These are phyloP conservation scores for Colletotrichum shisoi DNA, from an alignment of 2,329 filamentous ascomycete species.

Conservation along the genomic window DNA sequence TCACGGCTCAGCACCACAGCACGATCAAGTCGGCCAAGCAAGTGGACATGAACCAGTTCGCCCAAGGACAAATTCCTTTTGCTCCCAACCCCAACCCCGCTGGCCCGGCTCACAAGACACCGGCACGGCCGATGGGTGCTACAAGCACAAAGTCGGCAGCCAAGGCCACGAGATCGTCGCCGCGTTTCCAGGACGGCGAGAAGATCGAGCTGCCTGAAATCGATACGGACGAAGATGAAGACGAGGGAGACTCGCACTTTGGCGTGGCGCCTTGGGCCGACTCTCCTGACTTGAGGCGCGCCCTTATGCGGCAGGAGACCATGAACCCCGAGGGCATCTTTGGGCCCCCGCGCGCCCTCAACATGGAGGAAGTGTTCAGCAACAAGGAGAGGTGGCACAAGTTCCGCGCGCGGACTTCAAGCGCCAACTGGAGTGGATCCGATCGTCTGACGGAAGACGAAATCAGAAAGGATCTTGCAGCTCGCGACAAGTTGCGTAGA, in stretches of 20 bases:
- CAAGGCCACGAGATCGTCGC: slow-evolving; percentile 74
- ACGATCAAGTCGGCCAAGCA: slow-evolving; percentile 72
- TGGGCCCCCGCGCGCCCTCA: slow-evolving; percentile 83
- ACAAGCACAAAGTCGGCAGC: slow-evolving; percentile 62
- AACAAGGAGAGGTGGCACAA: slow-evolving; percentile 85
- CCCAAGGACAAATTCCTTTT: slow-evolving; percentile 89
- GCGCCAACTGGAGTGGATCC: slow-evolving; percentile 88
- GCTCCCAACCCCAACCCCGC: slow-evolving; percentile 71
- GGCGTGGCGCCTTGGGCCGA: slow-evolving; percentile 84
- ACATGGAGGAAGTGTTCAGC: slow-evolving; percentile 96
- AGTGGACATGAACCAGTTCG: slow-evolving; percentile 85
- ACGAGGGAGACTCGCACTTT: slow-evolving; percentile 61
- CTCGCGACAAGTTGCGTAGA: slow-evolving; percentile 77
- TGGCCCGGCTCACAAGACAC: slow-evolving; percentile 71
- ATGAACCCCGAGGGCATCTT: slow-evolving; percentile 88
- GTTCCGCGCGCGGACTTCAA: slow-evolving; percentile 89
- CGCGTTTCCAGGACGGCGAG: slow-evolving; percentile 87
- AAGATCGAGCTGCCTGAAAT: slow-evolving; percentile 93
- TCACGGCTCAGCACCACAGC: slow-evolving; percentile 72
- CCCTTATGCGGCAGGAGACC: slow-evolving; percentile 82
- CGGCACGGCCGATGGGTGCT: slow-evolving; percentile 63
- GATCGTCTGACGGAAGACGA: slow-evolving; percentile 89
- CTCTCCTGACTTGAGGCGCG: slow-evolving; percentile 78
- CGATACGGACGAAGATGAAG: slow-evolving; percentile 85
- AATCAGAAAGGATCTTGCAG: slow-evolving; percentile 79